Conservation (phyloP, 2,329 filamentous ascomycete genomes). For the Paraconiothyrium brasiliense region DNA sequence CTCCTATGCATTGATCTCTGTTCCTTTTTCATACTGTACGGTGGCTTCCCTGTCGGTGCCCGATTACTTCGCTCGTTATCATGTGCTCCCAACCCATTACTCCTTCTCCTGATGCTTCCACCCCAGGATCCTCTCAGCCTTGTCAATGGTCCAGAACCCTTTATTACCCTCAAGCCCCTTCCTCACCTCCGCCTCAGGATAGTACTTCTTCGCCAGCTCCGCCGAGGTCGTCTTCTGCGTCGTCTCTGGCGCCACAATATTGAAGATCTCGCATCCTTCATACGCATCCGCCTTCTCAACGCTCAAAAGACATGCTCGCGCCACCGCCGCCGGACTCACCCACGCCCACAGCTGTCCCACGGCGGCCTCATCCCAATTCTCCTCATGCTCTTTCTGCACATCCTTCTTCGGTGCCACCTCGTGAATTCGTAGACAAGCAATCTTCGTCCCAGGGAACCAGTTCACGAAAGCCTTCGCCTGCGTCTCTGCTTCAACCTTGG, state of each 20-base stretch:
- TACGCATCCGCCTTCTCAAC: constrained; percentile 45
- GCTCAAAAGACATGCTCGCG: constrained; percentile 47
- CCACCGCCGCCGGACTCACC: constrained; percentile 48
- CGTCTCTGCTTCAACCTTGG: constrained; percentile 49
- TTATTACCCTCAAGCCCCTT: constrained; percentile 29
- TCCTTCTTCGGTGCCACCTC: constrained; percentile 44
- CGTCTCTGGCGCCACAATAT: constrained; percentile 46
- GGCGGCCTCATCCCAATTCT: constrained; percentile 46
- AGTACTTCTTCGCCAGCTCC: constrained; percentile 38
- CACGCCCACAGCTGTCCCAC: constrained; percentile 52
- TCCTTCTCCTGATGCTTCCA: constrained; percentile 38
- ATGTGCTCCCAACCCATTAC: not conserved
- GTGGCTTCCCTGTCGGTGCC: not conserved
- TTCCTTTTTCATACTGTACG: not conserved
- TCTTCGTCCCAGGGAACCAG: constrained; percentile 52
- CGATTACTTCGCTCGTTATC: not conserved
- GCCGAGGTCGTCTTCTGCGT: constrained; percentile 30
- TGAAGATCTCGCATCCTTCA: constrained; percentile 48
- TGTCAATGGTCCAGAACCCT: constrained; percentile 36
- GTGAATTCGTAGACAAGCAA: constrained; percentile 52
- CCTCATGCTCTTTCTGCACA: constrained; percentile 45
- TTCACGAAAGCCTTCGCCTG: constrained; percentile 46
- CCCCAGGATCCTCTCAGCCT: constrained; percentile 32
- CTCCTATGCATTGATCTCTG: not conserved
- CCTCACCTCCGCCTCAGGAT: constrained; percentile 33